Evolutionary conservation across 2,329 filamentous ascomycete species (phyloP), one percentile per base, ranked within the genome.

Genomic region (Colletotrichum sp.): DNA sequence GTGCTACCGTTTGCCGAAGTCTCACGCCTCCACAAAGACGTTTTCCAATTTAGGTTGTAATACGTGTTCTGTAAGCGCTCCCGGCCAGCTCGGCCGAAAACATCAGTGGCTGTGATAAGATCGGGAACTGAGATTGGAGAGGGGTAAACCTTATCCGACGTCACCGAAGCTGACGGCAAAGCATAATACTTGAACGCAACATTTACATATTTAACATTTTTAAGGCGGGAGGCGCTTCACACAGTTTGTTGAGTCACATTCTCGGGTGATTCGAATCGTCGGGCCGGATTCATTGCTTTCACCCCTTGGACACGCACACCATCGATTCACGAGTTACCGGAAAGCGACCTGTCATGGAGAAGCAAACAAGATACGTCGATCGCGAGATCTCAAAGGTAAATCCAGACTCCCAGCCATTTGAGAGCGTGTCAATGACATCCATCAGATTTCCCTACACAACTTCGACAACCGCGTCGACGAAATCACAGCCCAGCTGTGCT

Each of bases 261-360:
- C 43, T 21, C n/a, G n/a, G 6, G 12, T 13, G 0, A 21, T 21
- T 21, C 1, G n/a, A 52, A 52, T 6, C n/a, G 6, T 13, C 6
- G 10, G 10, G 1, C 10, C 1, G 12, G 6, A 7, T 13, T 13
- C 1, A 21, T 21, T 52, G 43, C n/a, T 13, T 21, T 21, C 0
- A 21, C 13, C n/a, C 10, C 2, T 48, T 1, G 6, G 18, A 1
- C 43, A 13, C n/a, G 10, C 18, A 48, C 18, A 21, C n/a, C n/a
- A 1, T 48, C 10, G n/a, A 12, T 21, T 21, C 3, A 21, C 18
- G 4, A 12, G 12, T 6, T 52, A 6, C 39, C 18, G 8, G 18
- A 5, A n/a, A 15, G 5, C 39, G 39, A 43, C 18, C 3, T 52
- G 12, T 21, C n/a, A 52, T 52, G 43, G 43, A 21, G 10, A 52